These are phyloP conservation scores for Diutina scorzettiae DNA, from an alignment of 1,139 yeast genomes.

Conservation along the genomic window DNA sequence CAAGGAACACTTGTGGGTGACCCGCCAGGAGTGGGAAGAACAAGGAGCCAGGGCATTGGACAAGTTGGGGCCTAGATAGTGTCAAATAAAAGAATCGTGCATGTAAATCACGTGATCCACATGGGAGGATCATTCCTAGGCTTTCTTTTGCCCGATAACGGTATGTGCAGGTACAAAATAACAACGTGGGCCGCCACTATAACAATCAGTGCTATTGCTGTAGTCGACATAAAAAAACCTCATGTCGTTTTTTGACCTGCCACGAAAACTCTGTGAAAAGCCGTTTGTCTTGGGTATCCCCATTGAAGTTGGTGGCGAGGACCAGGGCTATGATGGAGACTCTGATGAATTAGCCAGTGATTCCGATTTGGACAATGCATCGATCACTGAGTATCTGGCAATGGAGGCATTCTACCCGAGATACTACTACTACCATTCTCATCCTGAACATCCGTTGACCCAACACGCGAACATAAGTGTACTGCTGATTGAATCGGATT, in stretches of 20 bases:
- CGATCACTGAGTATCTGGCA: neutral
- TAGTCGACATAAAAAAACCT: too few relatives aligned
- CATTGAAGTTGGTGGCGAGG: neutral
- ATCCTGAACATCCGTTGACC: neutral
- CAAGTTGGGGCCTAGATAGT: conserved; percentile 86
- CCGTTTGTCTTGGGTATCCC: neutral
- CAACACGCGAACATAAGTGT: neutral
- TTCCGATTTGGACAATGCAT: neutral
- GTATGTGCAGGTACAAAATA: too few relatives aligned
- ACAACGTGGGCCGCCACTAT: too few relatives aligned
- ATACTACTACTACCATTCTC: neutral
- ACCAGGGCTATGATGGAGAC: conserved; percentile 2
- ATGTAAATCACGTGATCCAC: too few relatives aligned
- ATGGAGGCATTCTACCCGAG: neutral
- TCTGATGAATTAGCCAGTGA: neutral
- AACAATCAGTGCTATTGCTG: too few relatives aligned
- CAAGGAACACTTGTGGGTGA: conserved; percentile 96
- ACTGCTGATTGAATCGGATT: conserved; percentile 1
- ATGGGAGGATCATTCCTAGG: too few relatives aligned
- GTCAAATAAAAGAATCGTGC: too few relatives aligned
- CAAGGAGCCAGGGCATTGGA: conserved; percentile 76
- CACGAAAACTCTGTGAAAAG: neutral
- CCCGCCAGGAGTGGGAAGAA: conserved; percentile 96
- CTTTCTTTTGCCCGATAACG: too few relatives aligned
- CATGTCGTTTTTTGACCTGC: neutral